phyloP scores from a whole-genome alignment of 2,329 filamentous ascomycete species.

The Neocucurbitaria cava region DNA sequence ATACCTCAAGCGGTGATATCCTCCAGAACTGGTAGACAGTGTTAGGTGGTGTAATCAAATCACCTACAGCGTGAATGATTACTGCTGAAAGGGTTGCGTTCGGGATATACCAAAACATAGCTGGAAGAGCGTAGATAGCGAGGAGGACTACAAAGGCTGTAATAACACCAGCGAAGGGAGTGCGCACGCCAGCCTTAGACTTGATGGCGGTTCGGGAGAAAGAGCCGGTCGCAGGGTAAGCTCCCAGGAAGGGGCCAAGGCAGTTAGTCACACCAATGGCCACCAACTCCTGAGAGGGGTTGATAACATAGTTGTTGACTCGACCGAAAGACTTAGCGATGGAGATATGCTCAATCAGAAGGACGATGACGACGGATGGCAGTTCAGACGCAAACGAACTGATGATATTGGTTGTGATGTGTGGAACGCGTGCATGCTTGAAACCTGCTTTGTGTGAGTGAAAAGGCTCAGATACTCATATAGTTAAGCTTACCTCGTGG shows the following conservation, averaged over 20 bases:
- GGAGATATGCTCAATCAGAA: conserved; percentile 95
- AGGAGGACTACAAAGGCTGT: conserved; percentile 85
- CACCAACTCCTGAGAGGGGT: conserved; percentile 94
- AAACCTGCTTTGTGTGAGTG: conserved; percentile 59
- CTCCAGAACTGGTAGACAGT: conserved; percentile 95
- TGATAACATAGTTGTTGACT: conserved; percentile 96
- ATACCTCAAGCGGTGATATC: conserved; percentile 85
- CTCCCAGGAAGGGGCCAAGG: conserved; percentile 87
- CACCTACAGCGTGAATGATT: conserved; percentile 95
- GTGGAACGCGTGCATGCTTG: conserved; percentile 76
- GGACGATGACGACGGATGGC: conserved; percentile 86
- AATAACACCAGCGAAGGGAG: conserved; percentile 87
- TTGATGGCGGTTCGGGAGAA: conserved; percentile 98
- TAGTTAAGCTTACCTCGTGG: conserved; percentile 68
- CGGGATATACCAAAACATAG: conserved; percentile 94
- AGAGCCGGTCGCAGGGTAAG: conserved; percentile 90
- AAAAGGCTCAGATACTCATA: neutral
- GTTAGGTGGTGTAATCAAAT: conserved; percentile 90
- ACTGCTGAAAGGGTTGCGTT: conserved; percentile 81
- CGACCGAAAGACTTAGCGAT: conserved; percentile 97
- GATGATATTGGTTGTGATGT: conserved; percentile 71
- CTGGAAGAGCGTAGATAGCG: conserved; percentile 86
- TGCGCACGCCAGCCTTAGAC: conserved; percentile 93
- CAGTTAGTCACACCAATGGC: conserved; percentile 92
- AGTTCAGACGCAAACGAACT: conserved; percentile 73